phyloP scores from a whole-genome alignment of 176 grass and related monocot species.

The Tillandsia fasciculata region DNA sequence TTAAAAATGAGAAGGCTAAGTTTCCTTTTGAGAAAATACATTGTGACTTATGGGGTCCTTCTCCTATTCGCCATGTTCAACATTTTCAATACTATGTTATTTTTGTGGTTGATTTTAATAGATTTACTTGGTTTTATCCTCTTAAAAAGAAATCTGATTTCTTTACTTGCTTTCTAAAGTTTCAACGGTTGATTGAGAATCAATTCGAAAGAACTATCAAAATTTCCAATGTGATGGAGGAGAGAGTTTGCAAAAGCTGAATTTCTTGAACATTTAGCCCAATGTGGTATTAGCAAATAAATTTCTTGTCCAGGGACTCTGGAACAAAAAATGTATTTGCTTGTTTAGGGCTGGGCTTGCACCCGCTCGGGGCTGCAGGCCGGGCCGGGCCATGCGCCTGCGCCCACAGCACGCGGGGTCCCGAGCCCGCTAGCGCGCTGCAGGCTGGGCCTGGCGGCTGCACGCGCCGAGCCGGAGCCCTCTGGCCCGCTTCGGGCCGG shows the following conservation, averaged over 20 bases:
- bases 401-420: too few species aligned
- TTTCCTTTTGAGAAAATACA: not conserved
- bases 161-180: not conserved
- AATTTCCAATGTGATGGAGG: not conserved
- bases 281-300: not conserved
- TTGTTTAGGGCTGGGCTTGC: too few species aligned
- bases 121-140: conserved; percentile 5
- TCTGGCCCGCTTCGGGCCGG: too few species aligned
- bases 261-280: not conserved
- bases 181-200: not conserved
- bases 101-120: conserved; percentile 1
- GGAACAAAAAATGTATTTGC: conserved; percentile 11
- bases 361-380: too few species aligned
- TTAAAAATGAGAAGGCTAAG: not conserved
- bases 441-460: too few species aligned
- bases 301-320: not conserved
- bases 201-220: not conserved
- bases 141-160: conserved; percentile 1
- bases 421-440: too few species aligned
- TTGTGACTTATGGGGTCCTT: conserved; percentile 8
- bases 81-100: not conserved
- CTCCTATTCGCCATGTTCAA: not conserved
- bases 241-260: not conserved
- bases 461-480: too few species aligned
- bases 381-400: too few species aligned